These are phyloP conservation scores for Pisolithus orientalis DNA, from an alignment of 768 basidiomycete genomes.

Conservation along the genomic window DNA sequence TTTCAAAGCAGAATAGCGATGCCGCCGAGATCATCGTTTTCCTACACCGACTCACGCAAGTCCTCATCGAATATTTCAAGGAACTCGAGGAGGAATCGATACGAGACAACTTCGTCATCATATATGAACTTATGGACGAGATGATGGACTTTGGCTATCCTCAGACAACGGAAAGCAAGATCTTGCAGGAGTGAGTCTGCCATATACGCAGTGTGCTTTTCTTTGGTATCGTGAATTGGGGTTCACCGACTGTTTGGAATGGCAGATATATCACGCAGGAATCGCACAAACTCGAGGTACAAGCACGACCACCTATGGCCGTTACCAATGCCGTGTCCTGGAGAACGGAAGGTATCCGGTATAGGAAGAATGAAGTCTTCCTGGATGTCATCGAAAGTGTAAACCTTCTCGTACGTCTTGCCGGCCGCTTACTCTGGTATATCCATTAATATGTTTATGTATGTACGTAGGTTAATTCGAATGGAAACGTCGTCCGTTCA, in stretches of 20 bases:
- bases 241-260: background rate
- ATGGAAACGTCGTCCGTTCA: constrained; percentile 93
- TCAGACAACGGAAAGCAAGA: constrained; percentile 99
- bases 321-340: constrained; percentile 99
- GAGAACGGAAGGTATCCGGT: constrained; percentile 95
- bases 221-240: background rate
- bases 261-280: constrained; percentile 95
- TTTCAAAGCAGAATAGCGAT: constrained; percentile 94
- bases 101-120: constrained; percentile 98
- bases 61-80: constrained; percentile 98
- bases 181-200: constrained; percentile 79
- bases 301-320: constrained; percentile 89
- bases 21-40: constrained; percentile 95
- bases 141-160: constrained; percentile 99
- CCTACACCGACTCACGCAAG: constrained; percentile 87
- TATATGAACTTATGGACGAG: constrained; percentile 97
- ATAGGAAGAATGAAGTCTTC: constrained; percentile 99
- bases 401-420: constrained; percentile 73
- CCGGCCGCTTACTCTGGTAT: background rate
- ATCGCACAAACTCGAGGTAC: constrained; percentile 92
- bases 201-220: background rate
- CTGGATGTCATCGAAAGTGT: constrained; percentile 97
- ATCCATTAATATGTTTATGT: background rate
- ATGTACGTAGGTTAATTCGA: constrained; percentile 76
- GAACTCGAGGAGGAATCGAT: constrained; percentile 99